Evolutionary conservation across 2,329 filamentous ascomycete genomes (phyloP).

Genomic region (Colletotrichum godetiae): DNA sequence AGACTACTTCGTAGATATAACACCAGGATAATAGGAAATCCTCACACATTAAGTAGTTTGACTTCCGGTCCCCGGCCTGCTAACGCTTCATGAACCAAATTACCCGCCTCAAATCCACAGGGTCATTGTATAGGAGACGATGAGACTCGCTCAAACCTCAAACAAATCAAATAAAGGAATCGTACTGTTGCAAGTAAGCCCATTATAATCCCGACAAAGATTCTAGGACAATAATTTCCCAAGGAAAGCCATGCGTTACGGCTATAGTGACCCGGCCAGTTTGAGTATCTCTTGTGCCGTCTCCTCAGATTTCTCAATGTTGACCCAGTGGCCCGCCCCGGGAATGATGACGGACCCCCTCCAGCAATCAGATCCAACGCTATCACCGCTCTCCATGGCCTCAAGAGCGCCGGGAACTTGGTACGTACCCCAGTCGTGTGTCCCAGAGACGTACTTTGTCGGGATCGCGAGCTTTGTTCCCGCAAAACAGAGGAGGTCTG

Average conservation of each 20-base stretch:
- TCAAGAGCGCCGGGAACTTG: constrained; percentile 75
- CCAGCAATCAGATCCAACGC: constrained; percentile 62
- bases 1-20: too few species aligned
- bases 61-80: too few species aligned
- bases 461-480: constrained; percentile 72
- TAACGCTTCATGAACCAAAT: not conserved
- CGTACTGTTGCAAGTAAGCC: not conserved
- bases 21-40: too few species aligned
- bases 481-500: constrained; percentile 68
- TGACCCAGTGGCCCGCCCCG: constrained; percentile 76
- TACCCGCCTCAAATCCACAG: not conserved
- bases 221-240: not conserved
- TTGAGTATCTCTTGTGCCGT: not conserved
- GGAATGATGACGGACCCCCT: constrained; percentile 64
- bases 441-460: constrained; percentile 70
- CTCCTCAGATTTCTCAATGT: constrained; percentile 70
- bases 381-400: constrained; percentile 36
- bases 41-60: not conserved
- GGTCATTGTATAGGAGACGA: not conserved
- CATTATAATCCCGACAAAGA: not conserved
- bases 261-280: not conserved
- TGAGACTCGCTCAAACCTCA: not conserved
- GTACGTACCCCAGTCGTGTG: constrained; percentile 74
- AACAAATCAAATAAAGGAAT: not conserved
- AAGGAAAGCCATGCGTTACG: too few species aligned